A percentile compares a stretch with the other conserved stretches of the same genome.
phyloP scores from a whole-genome alignment of 2,329 filamentous ascomycete species.

The Phoma sp. region DNA sequence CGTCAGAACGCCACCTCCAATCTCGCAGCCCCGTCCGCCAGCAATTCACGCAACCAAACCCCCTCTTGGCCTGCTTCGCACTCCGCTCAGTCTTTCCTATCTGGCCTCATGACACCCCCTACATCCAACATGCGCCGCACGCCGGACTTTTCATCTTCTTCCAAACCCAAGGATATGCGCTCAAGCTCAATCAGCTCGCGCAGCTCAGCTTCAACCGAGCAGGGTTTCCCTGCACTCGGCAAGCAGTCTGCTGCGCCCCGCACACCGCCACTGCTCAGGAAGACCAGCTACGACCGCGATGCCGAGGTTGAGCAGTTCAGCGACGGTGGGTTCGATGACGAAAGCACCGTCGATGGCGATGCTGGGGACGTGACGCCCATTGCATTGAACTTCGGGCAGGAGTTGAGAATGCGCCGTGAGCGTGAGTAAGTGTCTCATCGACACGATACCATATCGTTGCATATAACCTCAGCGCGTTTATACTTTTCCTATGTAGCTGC shows the following conservation, averaged over 20 bases:
- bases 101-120: slow-evolving; percentile 88
- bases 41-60: slow-evolving; percentile 40
- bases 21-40: slow-evolving; percentile 41
- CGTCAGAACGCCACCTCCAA: slow-evolving; percentile 57
- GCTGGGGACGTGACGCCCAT: slow-evolving; percentile 45
- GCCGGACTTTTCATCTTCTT: slow-evolving; percentile 53
- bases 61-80: slow-evolving; percentile 50
- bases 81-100: slow-evolving; percentile 68
- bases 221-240: slow-evolving; percentile 42
- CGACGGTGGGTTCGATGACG: slow-evolving; percentile 57
- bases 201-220: slow-evolving; percentile 30
- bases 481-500: slow-evolving; percentile 16
- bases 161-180: slow-evolving; percentile 32
- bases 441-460: neutral
- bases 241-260: slow-evolving; percentile 37
- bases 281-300: slow-evolving; percentile 65
- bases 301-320: slow-evolving; percentile 60
- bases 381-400: slow-evolving; percentile 42
- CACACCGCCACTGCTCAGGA: slow-evolving; percentile 63
- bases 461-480: neutral
- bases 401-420: slow-evolving; percentile 23
- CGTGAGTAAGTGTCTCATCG: slow-evolving; percentile 8
- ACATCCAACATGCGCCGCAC: slow-evolving; percentile 73
- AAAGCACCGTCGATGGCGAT: slow-evolving; percentile 55
- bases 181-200: slow-evolving; percentile 39